Percentiles rank a stretch among this genome's conserved stretches.
These are phyloP conservation scores for Agaricus sinodeliciosus DNA, from an alignment of 768 basidiomycete species.

Conservation along the genomic window DNA sequence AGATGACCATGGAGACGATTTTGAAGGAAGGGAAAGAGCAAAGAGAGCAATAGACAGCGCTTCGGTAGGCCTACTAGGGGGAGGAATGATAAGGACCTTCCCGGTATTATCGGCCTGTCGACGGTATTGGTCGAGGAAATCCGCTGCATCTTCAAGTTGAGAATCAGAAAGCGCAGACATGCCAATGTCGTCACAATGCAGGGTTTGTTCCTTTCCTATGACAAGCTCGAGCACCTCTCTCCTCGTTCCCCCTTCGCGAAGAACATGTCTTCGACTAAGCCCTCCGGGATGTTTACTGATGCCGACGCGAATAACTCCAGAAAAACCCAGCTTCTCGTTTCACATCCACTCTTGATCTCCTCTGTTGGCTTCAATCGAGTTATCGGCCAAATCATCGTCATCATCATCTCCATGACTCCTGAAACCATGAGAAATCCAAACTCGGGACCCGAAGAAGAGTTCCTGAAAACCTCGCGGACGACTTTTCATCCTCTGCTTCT, in stretches of 20 bases:
- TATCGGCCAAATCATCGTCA: neutral
- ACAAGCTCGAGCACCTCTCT: neutral
- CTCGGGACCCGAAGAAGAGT: neutral
- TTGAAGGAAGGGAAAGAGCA: neutral
- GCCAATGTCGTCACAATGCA: neutral
- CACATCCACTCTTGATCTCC: slow-evolving; percentile 4
- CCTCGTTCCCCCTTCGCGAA: neutral
- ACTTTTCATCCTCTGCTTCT: neutral
- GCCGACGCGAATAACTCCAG: slow-evolving; percentile 1
- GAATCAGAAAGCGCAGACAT: neutral
- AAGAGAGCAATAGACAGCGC: neutral
- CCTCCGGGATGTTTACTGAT: neutral
- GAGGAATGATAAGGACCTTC: slow-evolving; percentile 1
- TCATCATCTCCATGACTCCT: too few relatives aligned
- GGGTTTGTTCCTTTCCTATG: neutral
- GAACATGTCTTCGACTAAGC: too few relatives aligned
- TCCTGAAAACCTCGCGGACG: neutral
- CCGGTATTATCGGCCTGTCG: neutral
- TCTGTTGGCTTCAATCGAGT: neutral
- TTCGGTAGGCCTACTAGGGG: neutral
- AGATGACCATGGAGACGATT: neutral
- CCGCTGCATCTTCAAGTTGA: neutral
- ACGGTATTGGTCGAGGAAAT: neutral
- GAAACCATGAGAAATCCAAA: neutral
- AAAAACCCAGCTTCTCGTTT: neutral